A percentile compares a stretch with the other conserved stretches of the same genome.
These are phyloP conservation scores for Galerina sulciceps DNA, from an alignment of 768 basidiomycete genomes.

Conservation along the genomic window DNA sequence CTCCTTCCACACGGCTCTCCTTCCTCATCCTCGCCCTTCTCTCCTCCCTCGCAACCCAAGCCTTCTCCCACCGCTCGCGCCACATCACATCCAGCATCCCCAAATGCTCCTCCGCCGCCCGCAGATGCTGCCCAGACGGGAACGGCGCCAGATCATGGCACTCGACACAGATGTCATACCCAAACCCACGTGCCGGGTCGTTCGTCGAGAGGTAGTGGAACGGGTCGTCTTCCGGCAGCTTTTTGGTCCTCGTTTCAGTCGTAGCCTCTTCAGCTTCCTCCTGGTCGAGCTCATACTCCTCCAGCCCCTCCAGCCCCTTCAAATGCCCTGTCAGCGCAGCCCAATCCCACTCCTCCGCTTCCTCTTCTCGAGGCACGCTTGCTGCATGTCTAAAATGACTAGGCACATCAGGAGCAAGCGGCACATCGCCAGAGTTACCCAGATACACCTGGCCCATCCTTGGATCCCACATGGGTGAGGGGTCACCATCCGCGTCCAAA, in stretches of 20 bases:
- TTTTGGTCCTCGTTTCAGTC: neutral
- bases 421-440: constrained; percentile 86
- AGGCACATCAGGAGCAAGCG: constrained; percentile 40
- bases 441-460: constrained; percentile 72
- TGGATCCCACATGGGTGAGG: constrained; percentile 56
- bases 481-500: constrained; percentile 3
- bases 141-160: constrained; percentile 83
- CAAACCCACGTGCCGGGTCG: constrained; percentile 53
- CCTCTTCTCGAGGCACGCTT: constrained; percentile 13
- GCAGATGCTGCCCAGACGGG: constrained; percentile 66
- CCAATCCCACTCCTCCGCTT: constrained; percentile 19
- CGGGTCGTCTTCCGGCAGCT: constrained; percentile 36
- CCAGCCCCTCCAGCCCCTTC: constrained; percentile 17
- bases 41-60: constrained; percentile 28
- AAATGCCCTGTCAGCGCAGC: constrained; percentile 21
- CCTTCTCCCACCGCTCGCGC: constrained; percentile 47
- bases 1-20: constrained; percentile 5
- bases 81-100: constrained; percentile 68
- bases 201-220: constrained; percentile 48
- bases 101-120: constrained; percentile 79
- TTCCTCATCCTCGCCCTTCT: constrained; percentile 14
- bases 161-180: constrained; percentile 88
- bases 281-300: neutral
- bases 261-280: constrained; percentile 12
- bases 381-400: constrained; percentile 29